These are phyloP conservation scores for Plasmodium coatneyi DNA, from an alignment of 169 alveolate species.

Conservation along the genomic window DNA sequence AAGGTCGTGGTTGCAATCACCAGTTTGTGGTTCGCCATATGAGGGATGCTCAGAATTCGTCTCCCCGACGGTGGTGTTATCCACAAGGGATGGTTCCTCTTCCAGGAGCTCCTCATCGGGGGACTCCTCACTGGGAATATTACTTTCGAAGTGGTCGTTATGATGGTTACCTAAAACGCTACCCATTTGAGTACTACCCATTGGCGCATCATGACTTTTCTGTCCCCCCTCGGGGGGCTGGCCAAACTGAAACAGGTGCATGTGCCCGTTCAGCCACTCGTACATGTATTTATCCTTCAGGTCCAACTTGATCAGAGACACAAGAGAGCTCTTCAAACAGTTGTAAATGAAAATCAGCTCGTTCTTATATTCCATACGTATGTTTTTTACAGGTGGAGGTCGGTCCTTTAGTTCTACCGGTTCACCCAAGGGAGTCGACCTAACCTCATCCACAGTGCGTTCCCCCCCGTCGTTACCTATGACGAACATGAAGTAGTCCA, in stretches of 20 bases:
- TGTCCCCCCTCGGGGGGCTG: not conserved
- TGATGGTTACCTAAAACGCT: not conserved
- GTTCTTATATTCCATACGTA: slow-evolving; percentile 6
- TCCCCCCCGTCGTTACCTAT: not conserved
- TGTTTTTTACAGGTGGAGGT: not conserved
- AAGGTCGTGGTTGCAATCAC: not conserved
- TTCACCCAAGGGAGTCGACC: not conserved
- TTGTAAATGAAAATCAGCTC: slow-evolving; percentile 52
- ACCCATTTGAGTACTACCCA: not conserved
- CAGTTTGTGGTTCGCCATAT: not conserved
- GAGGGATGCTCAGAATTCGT: not conserved
- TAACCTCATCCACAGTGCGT: not conserved
- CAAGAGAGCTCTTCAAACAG: slow-evolving; percentile 55
- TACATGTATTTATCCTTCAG: slow-evolving; percentile 50
- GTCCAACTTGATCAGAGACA: slow-evolving; percentile 53
- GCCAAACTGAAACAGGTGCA: slow-evolving; percentile 25
- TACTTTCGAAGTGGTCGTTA: not conserved
- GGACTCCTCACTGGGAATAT: not conserved
- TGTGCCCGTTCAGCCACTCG: slow-evolving; percentile 51
- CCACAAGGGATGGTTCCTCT: not conserved
- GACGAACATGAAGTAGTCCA: slow-evolving; percentile 36
- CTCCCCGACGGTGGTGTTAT: not conserved
- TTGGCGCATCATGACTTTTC: not conserved
- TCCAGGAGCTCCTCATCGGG: not conserved
- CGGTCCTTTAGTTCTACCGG: not conserved